Percentiles rank a stretch among this genome's conserved stretches.
phyloP scores from a whole-genome alignment of 768 basidiomycete species.

The Russula emetica region DNA sequence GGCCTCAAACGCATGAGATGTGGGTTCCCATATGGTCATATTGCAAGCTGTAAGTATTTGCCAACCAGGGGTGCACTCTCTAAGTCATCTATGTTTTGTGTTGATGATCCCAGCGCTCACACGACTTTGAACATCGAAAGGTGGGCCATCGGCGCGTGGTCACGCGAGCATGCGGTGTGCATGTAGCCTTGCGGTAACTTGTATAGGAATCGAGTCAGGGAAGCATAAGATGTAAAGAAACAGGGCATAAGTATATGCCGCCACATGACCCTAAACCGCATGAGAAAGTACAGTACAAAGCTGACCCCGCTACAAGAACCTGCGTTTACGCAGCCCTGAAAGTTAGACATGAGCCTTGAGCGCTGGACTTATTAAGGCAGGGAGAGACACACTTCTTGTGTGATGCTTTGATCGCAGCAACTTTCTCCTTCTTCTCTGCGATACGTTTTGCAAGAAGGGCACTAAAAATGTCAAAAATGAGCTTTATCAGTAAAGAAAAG shows the following conservation, averaged over 20 bases:
- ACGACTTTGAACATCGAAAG: neutral
- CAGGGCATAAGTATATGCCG: conserved; percentile 24
- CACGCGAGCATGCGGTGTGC: neutral
- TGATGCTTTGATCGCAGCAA: conserved; percentile 80
- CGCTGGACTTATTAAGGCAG: neutral
- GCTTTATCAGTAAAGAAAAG: neutral
- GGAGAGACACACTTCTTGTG: conserved; percentile 56
- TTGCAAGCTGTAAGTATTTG: neutral
- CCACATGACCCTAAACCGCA: conserved; percentile 19
- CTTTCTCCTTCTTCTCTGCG: conserved; percentile 90
- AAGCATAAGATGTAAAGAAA: conserved; percentile 16
- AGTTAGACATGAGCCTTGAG: neutral
- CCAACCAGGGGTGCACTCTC: neutral
- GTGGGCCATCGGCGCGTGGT: neutral
- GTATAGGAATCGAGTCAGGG: conserved; percentile 12
- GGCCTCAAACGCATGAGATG: neutral
- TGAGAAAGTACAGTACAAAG: conserved; percentile 18
- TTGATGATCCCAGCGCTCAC: neutral
- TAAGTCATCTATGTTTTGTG: neutral
- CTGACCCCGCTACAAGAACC: neutral
- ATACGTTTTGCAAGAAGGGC: conserved; percentile 81
- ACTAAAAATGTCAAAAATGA: conserved; percentile 34
- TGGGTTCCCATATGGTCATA: neutral
- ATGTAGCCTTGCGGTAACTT: conserved; percentile 8
- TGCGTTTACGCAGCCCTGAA: conserved; percentile 23